Evolutionary conservation across 202 grass and related monocot species (phyloP), one percentile per base, ranked within the genome.

Genomic region (Saccharum hybrid): DNA sequence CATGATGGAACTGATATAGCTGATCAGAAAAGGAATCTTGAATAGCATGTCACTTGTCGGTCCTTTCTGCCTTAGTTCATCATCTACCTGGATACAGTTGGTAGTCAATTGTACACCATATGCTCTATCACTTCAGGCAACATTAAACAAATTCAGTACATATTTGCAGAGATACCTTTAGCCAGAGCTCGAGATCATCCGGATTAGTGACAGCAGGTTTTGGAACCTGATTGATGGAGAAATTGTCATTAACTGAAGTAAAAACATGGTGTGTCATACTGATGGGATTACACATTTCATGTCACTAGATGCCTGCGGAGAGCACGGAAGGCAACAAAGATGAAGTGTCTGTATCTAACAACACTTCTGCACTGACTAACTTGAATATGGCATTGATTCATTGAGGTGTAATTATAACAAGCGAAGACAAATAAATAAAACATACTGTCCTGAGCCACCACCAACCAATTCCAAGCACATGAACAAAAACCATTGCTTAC

Each of bases 1-100:
- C 87, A 98, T 90, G 41, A 98, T 85, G 33, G 93, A 92, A 92
- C 96, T 98, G 76, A 98, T 96, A 84, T 98, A 89, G 34, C 96
- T 98, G 30, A 98, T 92, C 16, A 98, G 91, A 86, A 96, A 98
- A 71, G 93, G 91, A 81, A 98, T 77, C 75, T 98, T 94, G 74
- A 98, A 98, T 76, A 98, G 82, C 96, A 96, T 94, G 79, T 98
- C 96, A 60, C 87, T 96, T 61, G 96, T 98, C 9, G 89, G 83
- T 6, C 96, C 96, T 84, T 96, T 98, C 83, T 98, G 93, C 83
- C 46, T 96, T 43, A 96, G 82, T 76, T 96, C 93, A 89, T 92
- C 91, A 82, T 98, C 90, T 34, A 98, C 89, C 96, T 98, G 74
- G 4, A 84, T 78, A 83, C 45, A 52, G 82, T 75, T 51, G 16